Evolutionary conservation across 176 grass and related monocot genomes (phyloP), one percentile per base, ranked within the genome.

Genomic region (Metroxylon sagu): DNA sequence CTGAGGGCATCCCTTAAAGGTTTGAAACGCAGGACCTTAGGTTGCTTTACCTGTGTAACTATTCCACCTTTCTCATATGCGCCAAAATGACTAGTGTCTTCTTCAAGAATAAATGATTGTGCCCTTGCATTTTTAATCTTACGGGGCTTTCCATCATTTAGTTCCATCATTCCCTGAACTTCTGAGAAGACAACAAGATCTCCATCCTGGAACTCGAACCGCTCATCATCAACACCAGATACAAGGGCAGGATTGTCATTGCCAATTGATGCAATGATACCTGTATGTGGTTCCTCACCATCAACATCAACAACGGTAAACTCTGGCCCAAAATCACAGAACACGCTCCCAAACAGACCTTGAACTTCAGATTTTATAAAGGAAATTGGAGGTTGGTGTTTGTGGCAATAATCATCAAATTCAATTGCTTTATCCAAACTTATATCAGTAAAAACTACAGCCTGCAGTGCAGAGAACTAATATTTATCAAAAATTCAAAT

Each of bases 101-200:
- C 76, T 74, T 85, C 53, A 3, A 89, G 80, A 56, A 61, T 60
- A 60, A 89, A 82, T 16, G 71, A 82, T 71, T 56, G 79, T 56
- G 71, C 65, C 29, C 74, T 68, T 71, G 82, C 25, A 58, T 52
- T 48, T 64, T 58, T 76, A 79, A 85, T 59, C 71, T 57, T 89
- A 62, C 81, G 78, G 70, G 77, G 81, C 49, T 81, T 89, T n/a
- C 82, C 81, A 71, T 89, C 81, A 78, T 89, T 89, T 61, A 89
- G 57, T 83, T 85, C 86, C 17, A 66, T 79, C 86, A 89, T 89
- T 52, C 86, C 86, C 55, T 78, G 57, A 51, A 89, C 60, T 76
- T 85, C 86, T n/a, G 78, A 82, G 77, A 89, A 89, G 69, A 85
- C 52, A 78, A 89, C 74, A 66, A 84, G 59, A 76, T 89, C 80